A percentile compares a stretch with the other conserved stretches of the same genome.
Evolutionary conservation across 441 rosid genomes (phyloP).

Genomic region (Rhodomyrtus psidioides): DNA sequence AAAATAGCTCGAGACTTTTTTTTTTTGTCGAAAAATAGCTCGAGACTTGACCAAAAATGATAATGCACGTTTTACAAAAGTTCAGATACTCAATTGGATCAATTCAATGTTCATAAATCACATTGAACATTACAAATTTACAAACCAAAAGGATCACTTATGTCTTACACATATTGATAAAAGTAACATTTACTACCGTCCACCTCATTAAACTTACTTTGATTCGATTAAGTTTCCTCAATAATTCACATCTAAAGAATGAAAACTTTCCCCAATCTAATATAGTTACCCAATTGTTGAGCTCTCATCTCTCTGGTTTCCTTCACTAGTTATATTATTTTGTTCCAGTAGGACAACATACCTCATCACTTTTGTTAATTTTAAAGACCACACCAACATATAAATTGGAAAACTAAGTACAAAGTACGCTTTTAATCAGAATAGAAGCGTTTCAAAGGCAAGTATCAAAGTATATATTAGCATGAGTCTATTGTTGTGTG

Average conservation of each 20-base stretch:
- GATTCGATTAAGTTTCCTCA: background rate
- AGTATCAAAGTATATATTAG: background rate
- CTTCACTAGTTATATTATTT: background rate
- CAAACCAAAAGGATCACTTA: background rate
- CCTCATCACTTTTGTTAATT: background rate
- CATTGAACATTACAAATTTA: background rate
- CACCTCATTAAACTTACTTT: background rate
- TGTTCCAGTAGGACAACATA: background rate
- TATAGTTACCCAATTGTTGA: background rate
- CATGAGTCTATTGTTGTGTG: background rate
- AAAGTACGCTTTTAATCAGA: background rate
- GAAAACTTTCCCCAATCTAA: background rate
- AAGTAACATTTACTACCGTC: background rate
- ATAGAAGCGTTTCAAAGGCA: background rate
- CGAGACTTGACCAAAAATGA: background rate
- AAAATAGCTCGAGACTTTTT: background rate
- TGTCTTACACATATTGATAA: background rate
- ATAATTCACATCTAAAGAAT: background rate
- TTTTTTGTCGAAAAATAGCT: background rate
- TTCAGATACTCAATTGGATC: background rate
- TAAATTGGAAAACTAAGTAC: background rate
- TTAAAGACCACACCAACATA: background rate
- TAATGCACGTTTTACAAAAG: background rate
- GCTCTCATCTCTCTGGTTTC: background rate
- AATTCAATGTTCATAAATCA: background rate